Evolutionary conservation across 176 grass and related monocot genomes (phyloP), one percentile per base, ranked within the genome.

Genomic region (Leersia perrieri): DNA sequence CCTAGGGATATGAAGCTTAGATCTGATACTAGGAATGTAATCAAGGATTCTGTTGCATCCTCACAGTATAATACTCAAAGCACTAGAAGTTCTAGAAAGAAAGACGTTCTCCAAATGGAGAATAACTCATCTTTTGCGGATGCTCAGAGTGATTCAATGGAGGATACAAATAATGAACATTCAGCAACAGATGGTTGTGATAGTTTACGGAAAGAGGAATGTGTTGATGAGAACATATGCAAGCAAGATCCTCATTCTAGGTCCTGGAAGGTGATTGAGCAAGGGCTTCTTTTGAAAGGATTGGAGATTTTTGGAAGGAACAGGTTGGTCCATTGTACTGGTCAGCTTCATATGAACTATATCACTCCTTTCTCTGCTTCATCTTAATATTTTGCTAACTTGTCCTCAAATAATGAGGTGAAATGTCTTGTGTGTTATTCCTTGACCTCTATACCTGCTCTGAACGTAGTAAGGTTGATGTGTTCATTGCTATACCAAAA

Each of bases 261-360:
- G 73, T 89, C 88, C 10, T 98, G 95, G 95, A 98, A 89, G 40
- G 27, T 86, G 66, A 89, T 95, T 86, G 95, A 98, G 67, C 92
- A 91, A 86, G 88, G 92, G n/a, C 92, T 98, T 65, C 86, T 95
- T 53, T 58, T 95, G 69, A 98, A 98, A 90, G 95, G 95, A 83
- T 80, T 95, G 36, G 92, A 95, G 79, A 93, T 98, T 75, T 98
- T 95, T 73, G 95, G 92, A 83, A 90, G 79, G 81, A 95, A 94
- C 73, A 94, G 95, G 95, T 90, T 84, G 60, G 67, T 73, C 32
- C 41, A 49, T 53, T 42, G 18, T 64, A 33, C 47, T 72, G 10
- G 68, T n/a, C 1, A 70, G 32, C 58, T 71, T 61, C 32, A 75
- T 36, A 49, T 51, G 9, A 73, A 31, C 40, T 25, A 28, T 71